Percentiles rank a stretch among this genome's conserved stretches.
Evolutionary conservation across 2,329 filamentous ascomycete species (phyloP).

Genomic region (Leptographium lundbergii): DNA sequence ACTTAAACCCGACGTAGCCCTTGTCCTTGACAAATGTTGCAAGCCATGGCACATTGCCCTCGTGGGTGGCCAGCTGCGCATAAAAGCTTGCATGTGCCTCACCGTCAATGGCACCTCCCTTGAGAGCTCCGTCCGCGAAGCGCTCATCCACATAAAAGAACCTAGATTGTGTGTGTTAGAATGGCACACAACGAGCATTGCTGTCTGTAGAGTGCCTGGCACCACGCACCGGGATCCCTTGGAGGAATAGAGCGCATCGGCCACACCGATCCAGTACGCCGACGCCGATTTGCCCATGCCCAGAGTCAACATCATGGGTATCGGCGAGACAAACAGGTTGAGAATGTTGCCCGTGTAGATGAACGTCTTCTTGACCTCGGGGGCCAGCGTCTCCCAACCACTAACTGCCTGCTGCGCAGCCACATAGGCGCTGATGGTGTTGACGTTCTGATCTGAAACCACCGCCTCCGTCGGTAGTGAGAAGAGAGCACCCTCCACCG

Average conservation of each 20-base stretch:
- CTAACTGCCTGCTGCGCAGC: background rate
- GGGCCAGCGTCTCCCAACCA: background rate
- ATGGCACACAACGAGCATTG: background rate
- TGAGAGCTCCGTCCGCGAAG: background rate
- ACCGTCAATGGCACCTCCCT: background rate
- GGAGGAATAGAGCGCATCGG: background rate
- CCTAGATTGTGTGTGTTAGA: background rate
- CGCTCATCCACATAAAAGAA: background rate
- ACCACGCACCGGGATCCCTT: background rate
- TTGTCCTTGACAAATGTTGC: background rate
- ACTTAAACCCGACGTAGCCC: background rate
- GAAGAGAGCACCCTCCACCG: background rate
- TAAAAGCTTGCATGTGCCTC: background rate
- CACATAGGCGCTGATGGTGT: background rate
- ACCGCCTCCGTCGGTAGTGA: background rate
- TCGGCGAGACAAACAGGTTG: background rate
- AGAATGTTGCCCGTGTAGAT: background rate
- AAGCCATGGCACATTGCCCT: background rate
- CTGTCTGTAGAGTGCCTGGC: background rate
- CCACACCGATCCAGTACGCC: background rate
- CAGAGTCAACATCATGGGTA: background rate
- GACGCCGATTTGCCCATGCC: background rate
- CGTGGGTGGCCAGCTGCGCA: background rate
- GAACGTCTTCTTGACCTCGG: background rate
- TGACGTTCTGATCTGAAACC: background rate